A percentile compares a stretch with the other conserved stretches of the same genome.
These are phyloP conservation scores for Pleodorina starrii DNA, from an alignment of 139 green algal species.

Conservation along the genomic window DNA sequence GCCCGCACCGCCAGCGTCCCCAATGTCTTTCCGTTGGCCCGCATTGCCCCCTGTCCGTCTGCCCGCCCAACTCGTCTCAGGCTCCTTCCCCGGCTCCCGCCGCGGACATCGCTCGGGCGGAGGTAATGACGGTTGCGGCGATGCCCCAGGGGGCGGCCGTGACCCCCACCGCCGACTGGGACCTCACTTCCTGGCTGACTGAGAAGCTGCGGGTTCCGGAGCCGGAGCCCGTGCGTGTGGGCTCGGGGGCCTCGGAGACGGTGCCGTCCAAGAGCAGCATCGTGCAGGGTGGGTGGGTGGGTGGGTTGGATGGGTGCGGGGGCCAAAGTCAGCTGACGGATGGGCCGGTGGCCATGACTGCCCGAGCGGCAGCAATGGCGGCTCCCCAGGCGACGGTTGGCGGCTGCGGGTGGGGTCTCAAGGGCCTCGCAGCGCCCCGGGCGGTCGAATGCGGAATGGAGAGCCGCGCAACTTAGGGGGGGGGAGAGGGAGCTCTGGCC, in stretches of 20 bases:
- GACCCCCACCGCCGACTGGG: background rate
- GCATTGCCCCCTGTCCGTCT: background rate
- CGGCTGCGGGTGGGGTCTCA: too few relatives aligned
- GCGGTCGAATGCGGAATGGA: too few relatives aligned
- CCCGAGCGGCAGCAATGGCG: too few relatives aligned
- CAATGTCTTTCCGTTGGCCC: background rate
- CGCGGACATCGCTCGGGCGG: background rate
- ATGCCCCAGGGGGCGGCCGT: background rate
- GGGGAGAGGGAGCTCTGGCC: too few relatives aligned
- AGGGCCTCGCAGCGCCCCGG: too few relatives aligned
- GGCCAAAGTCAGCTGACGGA: background rate
- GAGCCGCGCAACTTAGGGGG: too few relatives aligned
- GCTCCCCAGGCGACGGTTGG: too few relatives aligned
- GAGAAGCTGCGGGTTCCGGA: conserved; percentile 1
- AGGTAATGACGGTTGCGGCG: background rate
- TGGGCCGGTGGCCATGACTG: too few relatives aligned
- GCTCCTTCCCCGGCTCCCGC: background rate
- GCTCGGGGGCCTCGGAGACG: background rate
- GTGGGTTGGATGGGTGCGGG: too few relatives aligned
- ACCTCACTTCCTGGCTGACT: background rate
- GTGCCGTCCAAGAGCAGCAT: background rate
- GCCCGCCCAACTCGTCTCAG: background rate
- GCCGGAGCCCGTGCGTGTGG: background rate
- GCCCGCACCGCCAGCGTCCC: background rate
- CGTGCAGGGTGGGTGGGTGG: background rate